Percentiles rank a stretch among this genome's conserved stretches.
These are phyloP conservation scores for Melaleuca quinquenervia DNA, from an alignment of 345 rosid genomes.

Conservation along the genomic window DNA sequence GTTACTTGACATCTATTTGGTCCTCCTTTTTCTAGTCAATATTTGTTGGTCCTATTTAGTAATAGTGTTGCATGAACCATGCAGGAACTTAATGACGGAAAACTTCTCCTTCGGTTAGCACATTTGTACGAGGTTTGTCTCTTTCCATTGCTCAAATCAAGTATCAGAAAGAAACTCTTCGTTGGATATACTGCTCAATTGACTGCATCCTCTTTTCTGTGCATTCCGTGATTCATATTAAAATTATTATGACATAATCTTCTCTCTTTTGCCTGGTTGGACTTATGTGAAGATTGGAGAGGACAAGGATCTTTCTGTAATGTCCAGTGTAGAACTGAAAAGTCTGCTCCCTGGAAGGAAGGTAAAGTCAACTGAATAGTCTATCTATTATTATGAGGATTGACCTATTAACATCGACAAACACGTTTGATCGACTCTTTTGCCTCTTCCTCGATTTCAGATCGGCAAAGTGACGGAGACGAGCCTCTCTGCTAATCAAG, in stretches of 20 bases:
- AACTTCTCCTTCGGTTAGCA: slow-evolving; percentile 73
- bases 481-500: slow-evolving; percentile 84
- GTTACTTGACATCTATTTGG: not conserved
- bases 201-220: not conserved
- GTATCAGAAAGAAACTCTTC: not conserved
- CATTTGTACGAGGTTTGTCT: slow-evolving; percentile 76
- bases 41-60: not conserved
- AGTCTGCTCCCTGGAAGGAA: slow-evolving; percentile 33
- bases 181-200: not conserved
- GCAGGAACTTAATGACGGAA: slow-evolving; percentile 79
- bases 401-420: not conserved
- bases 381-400: not conserved
- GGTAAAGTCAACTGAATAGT: slow-evolving; percentile 10
- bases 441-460: slow-evolving; percentile 14
- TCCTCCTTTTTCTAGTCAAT: not conserved
- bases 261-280: not conserved
- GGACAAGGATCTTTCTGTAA: slow-evolving; percentile 38
- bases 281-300: slow-evolving; percentile 28
- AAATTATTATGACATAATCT: not conserved
- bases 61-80: not conserved
- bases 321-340: slow-evolving; percentile 33
- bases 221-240: not conserved
- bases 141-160: not conserved
- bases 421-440: not conserved
- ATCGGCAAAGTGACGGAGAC: slow-evolving; percentile 49